These are phyloP conservation scores for Tinospora cordifolia DNA, from an alignment of 164 flowering plant genomes.

Conservation along the genomic window DNA sequence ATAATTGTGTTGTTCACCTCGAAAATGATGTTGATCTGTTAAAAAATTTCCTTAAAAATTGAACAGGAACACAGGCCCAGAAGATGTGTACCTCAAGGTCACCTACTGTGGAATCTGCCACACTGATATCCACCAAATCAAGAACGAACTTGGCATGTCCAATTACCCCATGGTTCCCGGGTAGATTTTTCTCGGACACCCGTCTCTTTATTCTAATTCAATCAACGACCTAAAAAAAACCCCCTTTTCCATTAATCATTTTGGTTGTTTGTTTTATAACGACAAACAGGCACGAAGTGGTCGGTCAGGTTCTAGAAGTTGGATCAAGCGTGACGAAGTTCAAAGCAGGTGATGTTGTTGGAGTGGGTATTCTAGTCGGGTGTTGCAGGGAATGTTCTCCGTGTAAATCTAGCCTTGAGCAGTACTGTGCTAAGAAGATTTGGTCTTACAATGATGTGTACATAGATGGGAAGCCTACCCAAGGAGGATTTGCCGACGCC, in stretches of 20 bases:
- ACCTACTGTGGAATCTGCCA: slow-evolving; percentile 17
- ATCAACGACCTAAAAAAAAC: too few species aligned
- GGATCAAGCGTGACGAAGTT: slow-evolving; percentile 12
- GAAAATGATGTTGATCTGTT: too few species aligned
- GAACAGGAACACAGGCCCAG: slow-evolving; percentile 72
- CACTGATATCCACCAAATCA: slow-evolving; percentile 18
- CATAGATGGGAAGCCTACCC: slow-evolving; percentile 80
- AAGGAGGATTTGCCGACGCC: slow-evolving; percentile 76
- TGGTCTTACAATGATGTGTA: slow-evolving; percentile 90
- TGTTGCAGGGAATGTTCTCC: slow-evolving; percentile 37
- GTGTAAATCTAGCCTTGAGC: slow-evolving; percentile 68
- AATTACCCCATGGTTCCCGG: slow-evolving; percentile 22
- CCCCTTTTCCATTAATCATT: too few species aligned
- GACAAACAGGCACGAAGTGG: slow-evolving; percentile 13
- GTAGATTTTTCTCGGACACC: slow-evolving; percentile 23
- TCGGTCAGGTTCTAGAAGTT: slow-evolving; percentile 15
- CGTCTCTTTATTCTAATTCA: not conserved
- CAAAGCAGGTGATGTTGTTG: slow-evolving; percentile 14
- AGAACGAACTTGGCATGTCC: slow-evolving; percentile 23
- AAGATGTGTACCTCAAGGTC: slow-evolving; percentile 55
- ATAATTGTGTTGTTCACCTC: not conserved
- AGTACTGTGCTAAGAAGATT: slow-evolving; percentile 83
- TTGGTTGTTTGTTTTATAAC: too few species aligned
- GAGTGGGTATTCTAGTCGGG: slow-evolving; percentile 13
- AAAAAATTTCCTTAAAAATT: not conserved